A percentile compares a stretch with the other conserved stretches of the same genome.
These are phyloP conservation scores for Neocallimastix lanati DNA, from an alignment of 192 early-diverging fungal species.

Conservation along the genomic window DNA sequence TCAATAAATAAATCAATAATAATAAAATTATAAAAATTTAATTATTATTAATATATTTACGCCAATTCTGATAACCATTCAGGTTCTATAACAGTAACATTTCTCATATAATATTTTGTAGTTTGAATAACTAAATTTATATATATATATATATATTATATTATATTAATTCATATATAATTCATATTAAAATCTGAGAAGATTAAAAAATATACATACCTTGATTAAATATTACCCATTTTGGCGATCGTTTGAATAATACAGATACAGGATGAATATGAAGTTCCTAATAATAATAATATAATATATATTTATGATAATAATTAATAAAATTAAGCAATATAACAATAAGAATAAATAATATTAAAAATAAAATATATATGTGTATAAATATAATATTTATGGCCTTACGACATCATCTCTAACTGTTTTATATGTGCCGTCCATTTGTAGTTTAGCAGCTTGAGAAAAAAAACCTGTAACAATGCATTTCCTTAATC, in stretches of 20 bases:
- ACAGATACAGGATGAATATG: neutral
- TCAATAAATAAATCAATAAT: too few species aligned
- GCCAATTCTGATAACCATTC: constrained; percentile 28
- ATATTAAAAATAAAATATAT: too few species aligned
- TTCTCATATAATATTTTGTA: constrained; percentile 19
- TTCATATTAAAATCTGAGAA: too few species aligned
- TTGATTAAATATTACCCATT: constrained; percentile 26
- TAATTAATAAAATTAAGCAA: constrained; percentile 9
- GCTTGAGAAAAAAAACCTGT: constrained; percentile 62
- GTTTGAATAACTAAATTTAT: constrained; percentile 19
- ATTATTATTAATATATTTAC: neutral
- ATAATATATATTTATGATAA: constrained; percentile 6
- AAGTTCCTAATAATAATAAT: constrained; percentile 4
- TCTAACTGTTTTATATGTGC: constrained; percentile 43
- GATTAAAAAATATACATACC: too few species aligned
- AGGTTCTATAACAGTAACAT: constrained; percentile 23
- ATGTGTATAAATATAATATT: too few species aligned
- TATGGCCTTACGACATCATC: constrained; percentile 34
- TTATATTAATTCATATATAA: too few species aligned
- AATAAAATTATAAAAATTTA: too few species aligned
- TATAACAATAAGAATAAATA: neutral
- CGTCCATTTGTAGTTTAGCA: constrained; percentile 43
- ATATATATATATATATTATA: too few species aligned
- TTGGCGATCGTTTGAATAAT: constrained; percentile 22
- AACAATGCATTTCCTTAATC: constrained; percentile 47